Percentiles rank a stretch among this genome's conserved stretches.
phyloP scores from a whole-genome alignment of 2,329 filamentous ascomycete genomes.

The Claviceps maximensis region DNA sequence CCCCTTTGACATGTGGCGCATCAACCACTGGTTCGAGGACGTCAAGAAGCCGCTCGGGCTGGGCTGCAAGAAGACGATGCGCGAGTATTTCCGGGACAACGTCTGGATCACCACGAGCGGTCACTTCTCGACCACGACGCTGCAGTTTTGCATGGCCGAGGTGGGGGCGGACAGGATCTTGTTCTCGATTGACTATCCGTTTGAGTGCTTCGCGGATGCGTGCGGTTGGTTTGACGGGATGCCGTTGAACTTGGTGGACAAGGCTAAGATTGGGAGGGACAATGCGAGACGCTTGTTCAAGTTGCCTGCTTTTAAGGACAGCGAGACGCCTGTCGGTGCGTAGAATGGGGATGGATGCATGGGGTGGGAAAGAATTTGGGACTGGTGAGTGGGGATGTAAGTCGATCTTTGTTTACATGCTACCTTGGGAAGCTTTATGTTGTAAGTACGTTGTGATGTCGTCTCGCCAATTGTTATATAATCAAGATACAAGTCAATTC shows the following conservation, averaged over 20 bases:
- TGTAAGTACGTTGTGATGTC: too few relatives aligned
- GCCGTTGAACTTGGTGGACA: conserved; percentile 20
- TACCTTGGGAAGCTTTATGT: too few relatives aligned
- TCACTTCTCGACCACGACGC: conserved; percentile 39
- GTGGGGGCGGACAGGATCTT: conserved; percentile 36
- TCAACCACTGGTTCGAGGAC: conserved; percentile 43
- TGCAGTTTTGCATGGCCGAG: conserved; percentile 35
- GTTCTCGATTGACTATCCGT: conserved; percentile 42
- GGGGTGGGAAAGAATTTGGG: neutral
- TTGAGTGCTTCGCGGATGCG: conserved; percentile 30
- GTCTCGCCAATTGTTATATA: too few relatives aligned
- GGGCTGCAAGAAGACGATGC: conserved; percentile 33
- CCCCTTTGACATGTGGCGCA: conserved; percentile 35
- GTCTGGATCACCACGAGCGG: conserved; percentile 45
- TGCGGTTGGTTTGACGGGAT: conserved; percentile 28
- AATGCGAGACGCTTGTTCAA: conserved; percentile 30
- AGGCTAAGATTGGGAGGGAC: conserved; percentile 28
- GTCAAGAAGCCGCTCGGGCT: conserved; percentile 36
- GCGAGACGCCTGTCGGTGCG: conserved; percentile 4
- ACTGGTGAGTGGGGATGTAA: too few relatives aligned
- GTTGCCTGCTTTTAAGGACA: conserved; percentile 21
- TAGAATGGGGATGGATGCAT: neutral
- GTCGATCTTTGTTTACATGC: too few relatives aligned
- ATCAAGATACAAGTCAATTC: too few relatives aligned
- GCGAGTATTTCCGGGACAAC: conserved; percentile 40